phyloP scores from a whole-genome alignment of 2,329 filamentous ascomycete species.

The Aureobasidium namibiae region DNA sequence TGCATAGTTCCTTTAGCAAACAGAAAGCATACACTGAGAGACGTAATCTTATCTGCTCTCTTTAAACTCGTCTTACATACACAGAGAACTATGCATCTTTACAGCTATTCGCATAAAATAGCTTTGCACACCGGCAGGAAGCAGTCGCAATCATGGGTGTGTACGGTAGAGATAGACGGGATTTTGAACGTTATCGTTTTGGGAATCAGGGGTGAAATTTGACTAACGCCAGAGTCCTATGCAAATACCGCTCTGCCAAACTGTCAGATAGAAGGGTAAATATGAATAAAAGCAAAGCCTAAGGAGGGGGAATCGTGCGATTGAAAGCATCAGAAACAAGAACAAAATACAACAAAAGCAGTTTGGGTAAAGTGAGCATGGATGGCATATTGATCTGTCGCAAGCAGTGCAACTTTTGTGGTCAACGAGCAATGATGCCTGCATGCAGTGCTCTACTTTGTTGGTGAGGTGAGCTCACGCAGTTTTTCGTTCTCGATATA shows the following conservation, averaged over 20 bases:
- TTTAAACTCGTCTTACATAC: too few species aligned
- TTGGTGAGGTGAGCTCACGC: background rate
- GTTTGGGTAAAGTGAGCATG: background rate
- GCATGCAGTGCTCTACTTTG: constrained; percentile 3
- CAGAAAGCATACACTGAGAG: too few species aligned
- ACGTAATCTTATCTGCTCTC: too few species aligned
- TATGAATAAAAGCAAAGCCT: background rate
- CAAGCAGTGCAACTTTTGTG: background rate
- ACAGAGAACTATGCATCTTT: too few species aligned
- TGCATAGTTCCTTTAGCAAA: too few species aligned
- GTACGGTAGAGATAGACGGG: too few species aligned
- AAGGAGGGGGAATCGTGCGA: constrained; percentile 13
- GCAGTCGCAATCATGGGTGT: too few species aligned
- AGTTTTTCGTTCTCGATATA: constrained; percentile 7
- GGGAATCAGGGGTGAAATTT: too few species aligned
- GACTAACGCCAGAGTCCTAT: too few species aligned
- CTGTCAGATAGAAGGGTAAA: background rate
- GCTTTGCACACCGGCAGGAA: too few species aligned
- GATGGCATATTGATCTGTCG: background rate
- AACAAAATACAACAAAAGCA: background rate
- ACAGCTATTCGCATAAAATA: too few species aligned
- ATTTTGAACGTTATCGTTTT: too few species aligned
- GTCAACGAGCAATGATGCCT: background rate
- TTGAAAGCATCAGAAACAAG: background rate
- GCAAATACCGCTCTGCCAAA: background rate